Base-by-base conservation (phyloP, 495 filamentous ascomycete species). In the Xylaria longipes region DNA sequence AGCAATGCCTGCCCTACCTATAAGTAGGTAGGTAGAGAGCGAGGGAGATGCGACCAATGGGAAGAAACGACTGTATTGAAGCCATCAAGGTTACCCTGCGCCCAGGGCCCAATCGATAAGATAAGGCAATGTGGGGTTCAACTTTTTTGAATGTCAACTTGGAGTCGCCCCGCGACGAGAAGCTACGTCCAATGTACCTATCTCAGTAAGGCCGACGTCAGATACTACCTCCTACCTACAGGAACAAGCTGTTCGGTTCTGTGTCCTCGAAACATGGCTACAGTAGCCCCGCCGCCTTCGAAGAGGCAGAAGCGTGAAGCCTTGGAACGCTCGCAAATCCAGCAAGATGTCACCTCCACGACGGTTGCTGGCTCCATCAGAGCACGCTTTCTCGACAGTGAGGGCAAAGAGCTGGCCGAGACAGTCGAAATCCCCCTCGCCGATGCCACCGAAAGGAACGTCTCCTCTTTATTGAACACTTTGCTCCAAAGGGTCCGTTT, bases 391-490 rank as follows among this genome's bases (percentile, higher is more conserved):
- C 85, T 91, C 79, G 97, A 98, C 79, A 89, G 92, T 77, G 91
- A 93, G 65, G 80, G 92, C 85, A 87, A 89, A 58, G 85, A 87
- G 76, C 82, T 88, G 73, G 82, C 85, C 48, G 84, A 86, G 60
- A 89, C 92, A 22, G 90, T 97, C 71, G 89, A 93, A 58, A 89
- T 98, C 33, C 90, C 94, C 41, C 89, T 98, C 68, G 92, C 89
- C 73, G 92, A 98, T 84, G 92, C 96, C 14, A 92, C 89, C 5
- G 90, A 93, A 33, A 94, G 94, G 80, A 97, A 99, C 75, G 87
- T 99, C 35, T 95, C 96, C 75, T 86, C 94, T 27, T 84, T 98
- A n/a, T 84, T 98, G 33, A 98, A 99, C 77, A 94, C 91, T 65
- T 80, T 98, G 66, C 87, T 96, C 80, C 91, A 89, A 79, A 91